Evolutionary conservation across 179 eudicot species (phyloP), one percentile per base, ranked within the genome.

Genomic region (Carnegiea gigantea): DNA sequence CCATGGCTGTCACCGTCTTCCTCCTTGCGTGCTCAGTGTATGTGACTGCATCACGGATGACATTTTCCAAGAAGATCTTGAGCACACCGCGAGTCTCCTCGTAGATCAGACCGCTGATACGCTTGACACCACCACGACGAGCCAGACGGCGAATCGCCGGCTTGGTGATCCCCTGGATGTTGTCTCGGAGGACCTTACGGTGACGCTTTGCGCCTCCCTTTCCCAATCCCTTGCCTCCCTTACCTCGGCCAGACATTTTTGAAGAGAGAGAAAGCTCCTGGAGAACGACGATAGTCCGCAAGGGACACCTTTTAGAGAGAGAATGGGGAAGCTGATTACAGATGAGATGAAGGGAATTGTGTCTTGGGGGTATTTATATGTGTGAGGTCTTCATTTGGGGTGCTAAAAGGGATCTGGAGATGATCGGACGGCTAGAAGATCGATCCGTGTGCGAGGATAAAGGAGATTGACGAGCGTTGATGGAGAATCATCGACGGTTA

Each of bases 111-210:
- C 90, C 90, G n/a, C 86, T 83, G 38, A 87, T 87, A 76, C 89
- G 86, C 86, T 87, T 87, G 6, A 87, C 89, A 1, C 90, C 90
- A 0, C 90, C 90, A 78, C 89, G 85, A 6, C 90, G 80, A 33
- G 88, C 90, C 3, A 88, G 80, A 70, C 90, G 90, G 15, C 90
- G 90, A 53, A 88, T 88, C 5, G 90, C 90, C 0, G 90, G 90
- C 83, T 88, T 88, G 0, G 90, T 88, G 82, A 88, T 88, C 0
- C 90, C 90, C 54, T 88, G 90, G 81, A 88, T 88, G 84, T 88
- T 88, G 36, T 88, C 90, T 0, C 90, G 53, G 44, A 88, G 73
- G 6, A 70, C 73, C 10, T 70, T 70, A 13, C 73, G 43, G 46
- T 70, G 73, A 36, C 73, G 73, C 73, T 70, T 70, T 21, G 73